phyloP scores from a whole-genome alignment of 441 rosid genomes.

The Croton setiger region DNA sequence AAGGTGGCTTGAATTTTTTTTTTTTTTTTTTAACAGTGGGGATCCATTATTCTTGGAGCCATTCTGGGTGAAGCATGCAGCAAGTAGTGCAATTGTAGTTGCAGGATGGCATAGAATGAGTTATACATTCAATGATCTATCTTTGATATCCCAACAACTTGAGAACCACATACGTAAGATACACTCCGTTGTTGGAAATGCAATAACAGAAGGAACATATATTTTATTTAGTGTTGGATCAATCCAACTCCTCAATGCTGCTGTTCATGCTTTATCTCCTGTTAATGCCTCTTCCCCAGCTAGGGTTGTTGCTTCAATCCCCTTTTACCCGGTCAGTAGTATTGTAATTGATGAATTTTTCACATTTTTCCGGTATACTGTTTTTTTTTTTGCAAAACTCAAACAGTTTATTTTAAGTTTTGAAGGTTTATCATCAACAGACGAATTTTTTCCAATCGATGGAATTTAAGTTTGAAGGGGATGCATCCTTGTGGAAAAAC shows the following conservation, averaged over 20 bases:
- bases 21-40: conserved; percentile 37
- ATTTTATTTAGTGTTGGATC: conserved; percentile 58
- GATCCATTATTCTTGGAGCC: conserved; percentile 75
- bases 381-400: too few species aligned
- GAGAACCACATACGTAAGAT: conserved; percentile 43
- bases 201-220: conserved; percentile 44
- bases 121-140: conserved; percentile 27
- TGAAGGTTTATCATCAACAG: conserved; percentile 24
- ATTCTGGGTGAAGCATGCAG: conserved; percentile 54
- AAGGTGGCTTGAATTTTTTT: too few species aligned
- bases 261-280: conserved; percentile 45
- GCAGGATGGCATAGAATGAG: conserved; percentile 81
- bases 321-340: conserved; percentile 37
- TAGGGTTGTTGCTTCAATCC: conserved; percentile 37
- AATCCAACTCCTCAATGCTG: conserved; percentile 62
- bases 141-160: conserved; percentile 35
- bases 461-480: conserved; percentile 37
- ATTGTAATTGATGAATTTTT: too few species aligned
- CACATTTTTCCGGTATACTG: neutral
- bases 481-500: conserved; percentile 39
- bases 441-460: conserved; percentile 27
- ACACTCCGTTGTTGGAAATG: conserved; percentile 56
- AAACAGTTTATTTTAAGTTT: too few species aligned
- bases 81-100: conserved; percentile 45
- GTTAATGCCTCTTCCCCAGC: conserved; percentile 38